Evolutionary conservation across 1,139 yeast species (phyloP), one percentile per base, ranked within the genome.

Genomic region (Yamadazyma songkhlaensis): DNA sequence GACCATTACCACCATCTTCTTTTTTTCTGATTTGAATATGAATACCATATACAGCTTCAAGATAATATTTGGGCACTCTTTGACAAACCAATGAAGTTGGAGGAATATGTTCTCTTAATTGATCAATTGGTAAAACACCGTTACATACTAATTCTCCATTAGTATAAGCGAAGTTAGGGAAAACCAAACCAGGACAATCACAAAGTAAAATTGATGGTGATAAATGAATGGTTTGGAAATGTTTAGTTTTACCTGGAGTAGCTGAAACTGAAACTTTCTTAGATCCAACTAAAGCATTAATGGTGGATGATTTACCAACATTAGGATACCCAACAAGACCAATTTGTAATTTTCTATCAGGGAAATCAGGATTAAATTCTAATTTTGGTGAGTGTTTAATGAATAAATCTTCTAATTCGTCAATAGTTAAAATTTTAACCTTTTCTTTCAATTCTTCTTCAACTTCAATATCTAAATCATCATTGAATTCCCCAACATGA

Each of bases 111-210:
- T 94, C 98, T 56, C 97, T 79, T 45, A 94, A 74, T 64, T 94
- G 98, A 66, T 94, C 98, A 53, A 94, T 92, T 14, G 99, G 98
- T 42, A 94, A 73, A 9, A 94, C 96, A 74, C 99, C 99, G 56
- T 89, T 88, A 68, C 97, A 89, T 0, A 94, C 98, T 53, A 94
- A 77, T 55, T 94, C 99, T 50, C 96, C 97, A 55, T 90, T 89
- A 20, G 97, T 87, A 58, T 86, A 86, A 13, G 98, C 97, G 60
- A 92, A 94, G 57, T 92, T 94, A 25, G 99, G 98, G 71, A 94
- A 94, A 15, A 94, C 99, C 48, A 94, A 74, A 74, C 99, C 99
- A 2, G 99, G 99, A 73, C 99, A 94, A 74, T 94, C 99, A 65
- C 98, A 92, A 38, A 94, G 72, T 49, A 88, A 74, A 7, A 92